Base-by-base conservation (phyloP, 2,329 filamentous ascomycete genomes). In the Pseudogymnoascus verrucosus region DNA sequence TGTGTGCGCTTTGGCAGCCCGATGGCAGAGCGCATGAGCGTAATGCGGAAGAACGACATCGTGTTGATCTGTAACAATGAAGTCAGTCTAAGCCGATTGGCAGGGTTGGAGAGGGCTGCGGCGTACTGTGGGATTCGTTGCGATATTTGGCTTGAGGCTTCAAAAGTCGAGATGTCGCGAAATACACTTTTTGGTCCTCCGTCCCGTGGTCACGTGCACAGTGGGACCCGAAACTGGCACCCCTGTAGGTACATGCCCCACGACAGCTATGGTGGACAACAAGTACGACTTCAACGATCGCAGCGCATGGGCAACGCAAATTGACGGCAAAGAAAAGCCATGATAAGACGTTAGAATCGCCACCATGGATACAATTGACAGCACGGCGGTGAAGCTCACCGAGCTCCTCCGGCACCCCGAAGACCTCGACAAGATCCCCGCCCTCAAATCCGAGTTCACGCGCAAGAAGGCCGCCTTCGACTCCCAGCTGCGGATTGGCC, bases 331-430 rank as follows among this genome's bases (percentile, higher is more conserved):
- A 57, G 51, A 28, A 28, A 57, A 57, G 51, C 51, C 51, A 57
- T 57, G 51, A 57, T 34, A 57, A 57, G 28, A 57, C 51, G 28
- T 63, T 54, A 51, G 28, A 63, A 59, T 63, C 57, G 59, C 51
- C 62, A 34, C 39, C 65, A 67, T 65, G 51, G 71, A 70, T 64
- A 71, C 66, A 11, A 74, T 75, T 71, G 73, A 74, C 36, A 71
- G 68, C 64, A 73, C 73, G 40, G 70, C 69, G 31, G 66, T 72
- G 60, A 93, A 93, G 81, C 87, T 99, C 75, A 86, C 92, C 69
- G 93, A 98, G 80, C 86, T 98, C 66, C 87, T 99, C 69, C 91
- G 92, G 72, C 92, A 96, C 74, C 91, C 95, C 2, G 95, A 99
- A 74, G 95, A 99, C 78, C 87, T 99, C 69, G 95, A 99, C 80